Base-by-base conservation (phyloP, 768 basidiomycete genomes). In the Pleurotus tuoliensis region DNA sequence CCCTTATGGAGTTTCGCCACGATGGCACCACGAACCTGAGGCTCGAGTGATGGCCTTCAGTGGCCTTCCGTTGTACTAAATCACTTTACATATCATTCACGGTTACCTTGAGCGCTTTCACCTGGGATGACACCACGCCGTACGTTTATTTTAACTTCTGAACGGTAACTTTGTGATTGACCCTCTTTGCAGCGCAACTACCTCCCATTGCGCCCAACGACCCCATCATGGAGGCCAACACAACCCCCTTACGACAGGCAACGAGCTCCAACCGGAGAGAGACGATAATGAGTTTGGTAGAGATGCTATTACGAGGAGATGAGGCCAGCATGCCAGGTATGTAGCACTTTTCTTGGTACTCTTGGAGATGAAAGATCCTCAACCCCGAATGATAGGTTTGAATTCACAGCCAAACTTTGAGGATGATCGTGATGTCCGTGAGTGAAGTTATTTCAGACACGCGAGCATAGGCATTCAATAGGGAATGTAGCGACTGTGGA, bases 341-440 rank as follows among this genome's bases (percentile, higher is more conserved):
- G 37, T 27, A 20, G 1, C 13, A 37, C 16, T 50, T 11, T n/a
- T 7, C 15, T 34, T 13, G 38, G 48, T 16, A 50, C 15, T 50
- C 13, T 30, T 34, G 30, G 25, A n/a, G 13, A 50, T 50, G 24
- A 50, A 50, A 11, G 38, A 27, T 24, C 15, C 15, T 50, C 27
- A 34, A 22, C n/a, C 43, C 13, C 16, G 15, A 16, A 34, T 37
- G 30, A 44, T 44, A 53, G 51, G 51, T 30, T 24, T 53, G 51
- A 53, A 53, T n/a, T 16, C 51, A 41, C 51, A 53, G 39, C 51
- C 51, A 16, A 53, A 53, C 39, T 53, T 53, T 41, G 51, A 53
- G 22, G 51, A 53, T 53, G 51, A 53, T 41, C 51, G 51, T 15
- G 51, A 53, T 41, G 51, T 53, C n/a, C 51, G 51, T 53, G 25